A percentile compares a stretch with the other conserved stretches of the same genome.
These are phyloP conservation scores for Pleurotus tuber-regium DNA, from an alignment of 768 basidiomycete species.

Conservation along the genomic window DNA sequence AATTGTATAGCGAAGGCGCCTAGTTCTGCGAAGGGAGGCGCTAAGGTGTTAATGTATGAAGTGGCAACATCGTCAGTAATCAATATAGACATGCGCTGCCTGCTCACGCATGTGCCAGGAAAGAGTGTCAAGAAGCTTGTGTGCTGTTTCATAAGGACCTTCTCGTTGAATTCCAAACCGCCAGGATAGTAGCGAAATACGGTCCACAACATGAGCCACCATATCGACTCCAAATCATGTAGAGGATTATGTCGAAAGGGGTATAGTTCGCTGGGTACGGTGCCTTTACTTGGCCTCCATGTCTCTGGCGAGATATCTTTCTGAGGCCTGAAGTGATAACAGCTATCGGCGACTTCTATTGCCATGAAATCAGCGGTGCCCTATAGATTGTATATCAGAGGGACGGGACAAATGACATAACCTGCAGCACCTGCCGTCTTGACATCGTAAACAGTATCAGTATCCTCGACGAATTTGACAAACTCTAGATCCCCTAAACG, in stretches of 20 bases:
- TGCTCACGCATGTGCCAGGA: background rate
- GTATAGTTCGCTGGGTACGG: too few species aligned
- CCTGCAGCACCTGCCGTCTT: slow-evolving; percentile 4
- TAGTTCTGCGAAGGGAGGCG: background rate
- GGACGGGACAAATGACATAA: background rate
- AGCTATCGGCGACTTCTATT: background rate
- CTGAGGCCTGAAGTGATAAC: background rate
- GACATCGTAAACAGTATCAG: background rate
- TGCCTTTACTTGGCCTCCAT: too few species aligned
- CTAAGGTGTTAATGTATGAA: background rate
- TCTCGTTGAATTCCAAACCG: background rate
- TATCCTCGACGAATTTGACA: background rate
- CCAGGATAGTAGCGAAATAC: background rate
- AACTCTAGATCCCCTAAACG: slow-evolving; percentile 16
- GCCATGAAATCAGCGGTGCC: slow-evolving; percentile 17
- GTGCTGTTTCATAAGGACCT: background rate
- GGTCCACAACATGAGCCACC: slow-evolving; percentile 14
- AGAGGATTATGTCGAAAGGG: slow-evolving; percentile 11
- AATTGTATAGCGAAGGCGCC: background rate
- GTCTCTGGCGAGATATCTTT: too few species aligned
- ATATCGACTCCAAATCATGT: slow-evolving; percentile 15
- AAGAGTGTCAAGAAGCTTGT: background rate
- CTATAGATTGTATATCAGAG: background rate
- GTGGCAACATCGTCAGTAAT: background rate
- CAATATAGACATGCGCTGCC: too few species aligned